phyloP scores from a whole-genome alignment of 257 asterid genomes.

The Haberlea rhodopensis region DNA sequence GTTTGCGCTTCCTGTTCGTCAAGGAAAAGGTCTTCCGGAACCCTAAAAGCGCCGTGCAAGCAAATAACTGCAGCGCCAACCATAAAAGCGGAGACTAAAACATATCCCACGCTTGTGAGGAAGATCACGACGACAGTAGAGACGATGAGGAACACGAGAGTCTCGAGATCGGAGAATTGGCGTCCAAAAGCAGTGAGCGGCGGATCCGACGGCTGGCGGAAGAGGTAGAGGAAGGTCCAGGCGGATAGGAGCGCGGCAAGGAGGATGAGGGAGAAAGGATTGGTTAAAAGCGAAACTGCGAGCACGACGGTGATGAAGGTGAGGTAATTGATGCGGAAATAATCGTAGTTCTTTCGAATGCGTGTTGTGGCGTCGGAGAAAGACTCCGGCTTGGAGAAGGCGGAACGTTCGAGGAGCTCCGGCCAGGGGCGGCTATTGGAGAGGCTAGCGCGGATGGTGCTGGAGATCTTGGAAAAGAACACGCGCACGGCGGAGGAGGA shows the following conservation, averaged over 20 bases:
- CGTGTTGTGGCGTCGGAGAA: conserved; percentile 56
- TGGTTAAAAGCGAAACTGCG: conserved; percentile 49
- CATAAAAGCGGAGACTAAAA: conserved; percentile 79
- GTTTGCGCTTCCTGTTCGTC: conserved; percentile 78
- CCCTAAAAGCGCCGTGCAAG: conserved; percentile 80
- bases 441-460: conserved; percentile 48
- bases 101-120: conserved; percentile 89
- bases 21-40: conserved; percentile 83
- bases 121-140: conserved; percentile 59
- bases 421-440: conserved; percentile 63
- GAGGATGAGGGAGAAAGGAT: conserved; percentile 55
- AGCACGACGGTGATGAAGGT: conserved; percentile 44
- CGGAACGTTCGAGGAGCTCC: conserved; percentile 58
- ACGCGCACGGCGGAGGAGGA: conserved; percentile 48
- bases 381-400: conserved; percentile 59
- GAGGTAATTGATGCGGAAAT: conserved; percentile 57
- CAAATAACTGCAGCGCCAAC: conserved; percentile 61
- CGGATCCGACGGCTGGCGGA: conserved; percentile 83
- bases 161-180: conserved; percentile 75
- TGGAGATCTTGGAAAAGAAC: conserved; percentile 37
- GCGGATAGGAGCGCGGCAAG: conserved; percentile 64
- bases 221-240: conserved; percentile 82
- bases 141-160: conserved; percentile 44
- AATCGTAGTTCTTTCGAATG: conserved; percentile 56
- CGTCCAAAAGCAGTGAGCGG: conserved; percentile 72